Evolutionary conservation across 371 early-diverging fungal genomes (phyloP), one percentile per base, ranked within the genome.

Genomic region (Nematocida sp.): DNA sequence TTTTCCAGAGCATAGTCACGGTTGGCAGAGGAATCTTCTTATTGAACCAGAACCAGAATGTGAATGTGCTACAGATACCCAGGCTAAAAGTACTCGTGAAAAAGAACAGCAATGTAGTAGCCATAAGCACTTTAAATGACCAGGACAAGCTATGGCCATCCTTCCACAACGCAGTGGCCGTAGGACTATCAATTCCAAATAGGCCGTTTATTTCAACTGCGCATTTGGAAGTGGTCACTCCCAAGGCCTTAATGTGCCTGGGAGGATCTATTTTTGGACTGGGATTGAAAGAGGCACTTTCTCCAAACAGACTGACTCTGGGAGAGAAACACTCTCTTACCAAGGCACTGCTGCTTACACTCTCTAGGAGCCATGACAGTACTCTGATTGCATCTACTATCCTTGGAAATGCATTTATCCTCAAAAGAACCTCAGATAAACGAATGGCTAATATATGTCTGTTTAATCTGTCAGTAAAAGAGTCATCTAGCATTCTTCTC

Each of bases 141-240:
- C 60, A 61, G 48, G 74, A 70, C 25, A 55, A 55, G 40, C 46
- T 57, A 29, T 70, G 74, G 74, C 74, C 74, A n/a, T 60, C 74
- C 32, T 70, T 70, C 46, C 74, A 70, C 51, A 47, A 37, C 32
- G 45, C 74, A 23, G 74, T 70, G 53, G 55, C 74, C 4, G 32
- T 49, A 34, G 25, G 60, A 9, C 74, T 70, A 0, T 58, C 74
- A 5, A 48, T 70, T 35, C 74, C 74, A 32, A 70, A 70, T 35
- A 47, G 74, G 53, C 74, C 74, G 34, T 70, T 58, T 60, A 70
- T 70, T 21, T 70, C 74, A 7, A 70, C 74, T 21, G 41, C 29
- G 45, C 58, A 60, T 41, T 38, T 70, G 45, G 60, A 60, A 9
- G 31, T 29, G 1, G 46, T 70, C 25, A 35, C 61, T 31, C 57